Percentiles rank a stretch among this genome's conserved stretches.
phyloP scores from a whole-genome alignment of 305 asterid genomes.

The Striga hermonthica region DNA sequence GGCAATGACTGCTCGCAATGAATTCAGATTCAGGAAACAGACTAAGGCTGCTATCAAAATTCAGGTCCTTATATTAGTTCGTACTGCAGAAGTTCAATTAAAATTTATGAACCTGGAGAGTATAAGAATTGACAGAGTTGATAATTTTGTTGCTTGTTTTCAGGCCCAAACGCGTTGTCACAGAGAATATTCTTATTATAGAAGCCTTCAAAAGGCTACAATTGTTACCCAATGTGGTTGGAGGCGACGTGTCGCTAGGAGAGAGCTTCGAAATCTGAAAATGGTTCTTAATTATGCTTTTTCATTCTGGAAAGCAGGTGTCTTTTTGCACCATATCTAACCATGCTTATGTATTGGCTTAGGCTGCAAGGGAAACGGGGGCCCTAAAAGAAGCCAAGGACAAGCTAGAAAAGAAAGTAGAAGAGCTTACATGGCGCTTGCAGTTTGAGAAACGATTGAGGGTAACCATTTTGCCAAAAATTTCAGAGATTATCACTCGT shows the following conservation, averaged over 20 bases:
- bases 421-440: conserved; percentile 98
- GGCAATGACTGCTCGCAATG: conserved; percentile 82
- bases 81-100: conserved; percentile 23
- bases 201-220: conserved; percentile 77
- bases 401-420: conserved; percentile 98
- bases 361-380: conserved; percentile 98
- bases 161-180: conserved; percentile 81
- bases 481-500: conserved; percentile 17
- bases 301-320: conserved; percentile 28
- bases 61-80: conserved; percentile 56
- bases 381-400: conserved; percentile 99
- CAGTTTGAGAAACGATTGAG: conserved; percentile 93
- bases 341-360: conserved; percentile 31
- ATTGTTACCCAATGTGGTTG: conserved; percentile 91
- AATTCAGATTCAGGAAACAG: conserved; percentile 81
- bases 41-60: conserved; percentile 83
- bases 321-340: conserved; percentile 30
- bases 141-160: conserved; percentile 35
- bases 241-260: conserved; percentile 88
- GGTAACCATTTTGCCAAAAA: conserved; percentile 43
- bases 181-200: conserved; percentile 63
- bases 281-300: conserved; percentile 58
- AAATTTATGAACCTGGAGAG: conserved; percentile 29
- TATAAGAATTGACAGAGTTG: conserved; percentile 25
- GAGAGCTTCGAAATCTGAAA: conserved; percentile 85